phyloP scores from a whole-genome alignment of 805 yeast species.

The Sugiyamaella boreocaroliniensis region DNA sequence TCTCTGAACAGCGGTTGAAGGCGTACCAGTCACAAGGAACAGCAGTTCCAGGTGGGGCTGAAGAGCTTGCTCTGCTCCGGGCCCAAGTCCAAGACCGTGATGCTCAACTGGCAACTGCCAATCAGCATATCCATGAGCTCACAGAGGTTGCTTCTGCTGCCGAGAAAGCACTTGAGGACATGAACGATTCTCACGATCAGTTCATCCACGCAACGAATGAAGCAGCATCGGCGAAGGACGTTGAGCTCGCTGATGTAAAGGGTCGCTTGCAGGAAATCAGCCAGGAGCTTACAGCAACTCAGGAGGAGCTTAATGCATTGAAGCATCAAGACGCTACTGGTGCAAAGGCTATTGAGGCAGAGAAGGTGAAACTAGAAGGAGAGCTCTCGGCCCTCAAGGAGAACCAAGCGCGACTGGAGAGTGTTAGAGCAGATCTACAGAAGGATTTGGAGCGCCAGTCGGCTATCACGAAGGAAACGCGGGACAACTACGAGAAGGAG shows the following conservation, averaged over 20 bases:
- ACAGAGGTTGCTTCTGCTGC: constrained; percentile 57
- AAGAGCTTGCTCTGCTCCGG: constrained; percentile 30
- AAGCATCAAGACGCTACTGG: constrained; percentile 22
- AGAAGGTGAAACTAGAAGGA: constrained; percentile 15
- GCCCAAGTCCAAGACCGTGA: constrained; percentile 34
- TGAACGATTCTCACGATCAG: constrained; percentile 49
- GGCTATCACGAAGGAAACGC: constrained; percentile 42
- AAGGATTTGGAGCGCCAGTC: constrained; percentile 41
- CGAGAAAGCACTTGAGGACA: constrained; percentile 53
- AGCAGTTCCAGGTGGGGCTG: constrained; percentile 25
- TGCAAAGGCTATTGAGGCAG: constrained; percentile 17
- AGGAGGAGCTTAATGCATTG: constrained; percentile 19
- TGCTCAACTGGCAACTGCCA: constrained; percentile 50
- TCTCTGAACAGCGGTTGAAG: constrained; percentile 18
- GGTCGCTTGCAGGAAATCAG: constrained; percentile 16
- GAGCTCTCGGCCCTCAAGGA: constrained; percentile 22
- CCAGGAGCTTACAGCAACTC: constrained; percentile 16
- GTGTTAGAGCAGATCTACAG: constrained; percentile 27
- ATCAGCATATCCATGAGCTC: constrained; percentile 53
- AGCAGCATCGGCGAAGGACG: constrained; percentile 14
- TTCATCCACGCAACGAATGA: constrained; percentile 30
- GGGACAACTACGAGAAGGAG: constrained; percentile 50
- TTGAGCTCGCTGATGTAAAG: constrained; percentile 20
- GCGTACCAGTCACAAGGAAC: constrained; percentile 15
- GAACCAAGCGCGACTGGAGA: constrained; percentile 27